Base-by-base conservation (phyloP, 2,329 filamentous ascomycete species). In the Aspergillus aculeatinus region DNA sequence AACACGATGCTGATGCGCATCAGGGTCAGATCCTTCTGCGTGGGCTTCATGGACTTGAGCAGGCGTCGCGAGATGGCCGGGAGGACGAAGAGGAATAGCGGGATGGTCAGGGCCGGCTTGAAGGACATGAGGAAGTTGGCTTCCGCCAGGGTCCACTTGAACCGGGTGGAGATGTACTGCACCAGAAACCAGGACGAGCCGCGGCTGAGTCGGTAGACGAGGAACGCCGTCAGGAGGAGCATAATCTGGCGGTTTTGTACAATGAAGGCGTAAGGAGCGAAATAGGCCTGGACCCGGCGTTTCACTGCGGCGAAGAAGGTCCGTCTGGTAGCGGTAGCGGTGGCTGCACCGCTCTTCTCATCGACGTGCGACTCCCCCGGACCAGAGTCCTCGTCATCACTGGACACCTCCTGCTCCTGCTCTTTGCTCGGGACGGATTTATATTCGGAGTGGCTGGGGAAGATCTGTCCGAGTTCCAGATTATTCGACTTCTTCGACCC, bases 111-210 rank as follows among this genome's bases (percentile, higher is more conserved):
- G 2, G 76, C 78, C 2, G 80, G 79, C 59, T 80, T 79, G 54
- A 81, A 75, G 0, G 80, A 80, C 4, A 80, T 72, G 21, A 82
- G 68, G 58, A 78, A 66, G 48, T 77, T 79, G 55, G 77, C 70
- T 51, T 72, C 63, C 0, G 80, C 78, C 19, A 83, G 72, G 35
- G 77, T 76, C 79, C 81, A 83, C 25, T 68, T 65, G 58, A 82
- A 83, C 25, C 81, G 74, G n/a, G 79, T 80, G 1, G 81, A 83
- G 19, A 82, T 79, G 65, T 83, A 83, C 59, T 81, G 79, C n/a
- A 82, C 73, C 14, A 83, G 66, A 56, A 83, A 74, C 62, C 75
- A 78, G 16, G 79, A 71, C 10, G 79, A 77, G 51, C 81, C 80
- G 27, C 80, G 75, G 53, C 79, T 80, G 6, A 83, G 70, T n/a